Base-by-base conservation (phyloP, 768 basidiomycete genomes). In the Strobilomyces dryophilus region DNA sequence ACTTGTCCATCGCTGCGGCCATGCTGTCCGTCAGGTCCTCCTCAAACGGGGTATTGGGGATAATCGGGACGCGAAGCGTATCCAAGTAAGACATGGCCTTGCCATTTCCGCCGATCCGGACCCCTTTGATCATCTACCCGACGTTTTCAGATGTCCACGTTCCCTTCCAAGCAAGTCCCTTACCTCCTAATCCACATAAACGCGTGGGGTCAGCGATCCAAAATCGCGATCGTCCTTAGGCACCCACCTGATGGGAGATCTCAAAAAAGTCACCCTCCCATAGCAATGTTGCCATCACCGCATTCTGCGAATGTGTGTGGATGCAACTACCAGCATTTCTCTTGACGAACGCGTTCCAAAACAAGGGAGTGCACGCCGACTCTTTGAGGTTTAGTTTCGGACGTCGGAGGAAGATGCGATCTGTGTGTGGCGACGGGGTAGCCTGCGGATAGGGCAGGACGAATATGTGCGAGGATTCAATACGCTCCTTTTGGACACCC, bases 401-500 rank as follows among this genome's bases (percentile, higher is more conserved):
- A 26, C 85, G 82, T 47, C 92, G 81, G 47, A 94, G 79, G 68
- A 92, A 92, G 49, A 85, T 74, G 48, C 91, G 79, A 64, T 89
- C 84, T 10, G 81, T 75, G 57, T 85, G 79, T 1, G 82, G 84
- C 36, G 36, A 37, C 2, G 81, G 75, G 2, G 24, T 34, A 1
- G 76, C 66, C 64, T 86, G 85, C 0, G 87, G 87, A 63, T 81
- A 93, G 0, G 90, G 87, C 26, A 94, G 76, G 7, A 94, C 92
- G 58, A 94, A 95, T 46, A 95, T 92, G 67, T 95, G 85, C n/a
- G 72, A 74, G 0, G 91, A 83, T 56, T 80, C 73, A 57, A 94
- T 94, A 14, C 91, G 81, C 59, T 94, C 92, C 63, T 95, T 95
- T 67, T 95, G 92, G 2, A 94, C 92, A 3, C 90, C 90, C 1